Base-by-base conservation (phyloP, 2,329 filamentous ascomycete species). In the Herpotrichia juniperi region DNA sequence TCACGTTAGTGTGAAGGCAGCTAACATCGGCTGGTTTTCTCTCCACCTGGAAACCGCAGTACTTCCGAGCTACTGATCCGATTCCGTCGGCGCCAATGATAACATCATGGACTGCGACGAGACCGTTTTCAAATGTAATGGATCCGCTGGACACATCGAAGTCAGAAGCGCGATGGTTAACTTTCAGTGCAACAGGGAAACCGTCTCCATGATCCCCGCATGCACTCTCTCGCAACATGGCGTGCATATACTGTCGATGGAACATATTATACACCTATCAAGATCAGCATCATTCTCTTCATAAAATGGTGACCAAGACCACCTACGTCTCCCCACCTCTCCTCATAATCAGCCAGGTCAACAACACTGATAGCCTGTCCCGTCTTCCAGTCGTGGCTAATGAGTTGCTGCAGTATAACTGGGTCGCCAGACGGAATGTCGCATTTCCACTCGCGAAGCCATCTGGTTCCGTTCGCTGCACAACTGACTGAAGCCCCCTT, bases 321-420 rank as follows among this genome's bases (percentile, higher is more conserved):
- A 66, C 9, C n/a, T 31, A 58, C 80, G 68, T 83, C 81, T 11
- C 85, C 86, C 85, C 86, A 89, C 48, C 76, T 77, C 72, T 84
- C 66, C 69, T 89, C 81, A 51, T 89, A 89, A 63, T 89, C 86
- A 10, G 74, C 79, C 16, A 90, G 71, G 59, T 83, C 80, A 59
- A 87, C 88, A 0, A 86, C 83, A 58, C 81, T 88, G 21, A 85
- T 79, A 0, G 83, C 81, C 71, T 88, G 83, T 0, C 87, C 87
- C 1, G 86, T 89, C 66, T 83, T 81, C 87, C 87, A 90, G 71
- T 89, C 86, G 3, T 83, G 81, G 67, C 85, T 87, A 74, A 90
- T 89, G 46, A 90, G 78, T 62, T 85, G 85, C 69, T 79, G 79
- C 43, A 90, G 73, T 1, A 89, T 75, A 1, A 90, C 87, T 0